These are phyloP conservation scores for Balakata baccata DNA, from an alignment of 345 rosid genomes.

Conservation along the genomic window DNA sequence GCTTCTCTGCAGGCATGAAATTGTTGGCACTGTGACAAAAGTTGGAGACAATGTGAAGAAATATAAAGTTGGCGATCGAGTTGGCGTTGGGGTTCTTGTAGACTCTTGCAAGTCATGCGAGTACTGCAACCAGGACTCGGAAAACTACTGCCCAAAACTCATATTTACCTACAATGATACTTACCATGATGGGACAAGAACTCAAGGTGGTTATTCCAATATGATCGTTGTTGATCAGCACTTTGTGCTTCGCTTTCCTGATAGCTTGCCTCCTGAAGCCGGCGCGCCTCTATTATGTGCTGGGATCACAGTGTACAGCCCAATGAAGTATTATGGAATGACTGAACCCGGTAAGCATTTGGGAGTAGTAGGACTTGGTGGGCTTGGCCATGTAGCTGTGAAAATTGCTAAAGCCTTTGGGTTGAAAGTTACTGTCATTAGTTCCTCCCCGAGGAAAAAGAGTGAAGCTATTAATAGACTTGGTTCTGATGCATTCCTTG, in stretches of 20 bases:
- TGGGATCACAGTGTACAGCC: slow-evolving; percentile 84
- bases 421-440: slow-evolving; percentile 77
- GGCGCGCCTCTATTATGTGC: slow-evolving; percentile 84
- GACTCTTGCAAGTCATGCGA: slow-evolving; percentile 73
- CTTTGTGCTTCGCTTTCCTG: slow-evolving; percentile 63
- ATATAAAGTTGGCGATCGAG: slow-evolving; percentile 64
- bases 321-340: slow-evolving; percentile 87
- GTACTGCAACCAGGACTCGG: slow-evolving; percentile 62
- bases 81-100: slow-evolving; percentile 75
- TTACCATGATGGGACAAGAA: slow-evolving; percentile 53
- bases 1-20: slow-evolving; percentile 62
- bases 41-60: slow-evolving; percentile 60
- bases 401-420: slow-evolving; percentile 87
- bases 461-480: slow-evolving; percentile 48
- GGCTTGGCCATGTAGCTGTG: slow-evolving; percentile 89
- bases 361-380: slow-evolving; percentile 88
- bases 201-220: slow-evolving; percentile 76
- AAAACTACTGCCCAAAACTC: slow-evolving; percentile 42
- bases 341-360: slow-evolving; percentile 77
- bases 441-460: slow-evolving; percentile 57
- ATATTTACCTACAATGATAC: not conserved
- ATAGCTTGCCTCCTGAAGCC: slow-evolving; percentile 55
- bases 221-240: slow-evolving; percentile 65
- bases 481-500: slow-evolving; percentile 62
- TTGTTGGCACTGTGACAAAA: slow-evolving; percentile 64